phyloP scores from a whole-genome alignment of 176 grass and related monocot genomes.

The Neostapfia colusana region DNA sequence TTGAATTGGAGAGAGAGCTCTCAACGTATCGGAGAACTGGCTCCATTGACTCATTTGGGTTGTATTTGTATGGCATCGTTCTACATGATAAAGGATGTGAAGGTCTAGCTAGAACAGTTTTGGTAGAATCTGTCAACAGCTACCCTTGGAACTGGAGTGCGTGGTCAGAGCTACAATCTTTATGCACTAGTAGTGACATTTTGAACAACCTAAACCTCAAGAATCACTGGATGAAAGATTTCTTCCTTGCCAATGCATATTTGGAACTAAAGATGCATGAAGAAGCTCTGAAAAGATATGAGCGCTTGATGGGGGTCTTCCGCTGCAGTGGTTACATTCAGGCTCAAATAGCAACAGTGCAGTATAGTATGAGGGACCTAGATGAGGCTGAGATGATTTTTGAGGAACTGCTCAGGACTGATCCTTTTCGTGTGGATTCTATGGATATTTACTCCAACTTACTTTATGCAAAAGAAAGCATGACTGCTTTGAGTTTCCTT shows the following conservation, averaged over 20 bases:
- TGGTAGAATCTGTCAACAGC: constrained; percentile 89
- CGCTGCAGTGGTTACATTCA: constrained; percentile 84
- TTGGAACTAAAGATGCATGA: constrained; percentile 92
- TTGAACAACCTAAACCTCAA: constrained; percentile 83
- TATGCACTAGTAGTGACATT: constrained; percentile 76
- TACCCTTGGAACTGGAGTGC: constrained; percentile 99
- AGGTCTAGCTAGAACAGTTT: constrained; percentile 56
- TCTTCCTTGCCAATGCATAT: constrained; percentile 89
- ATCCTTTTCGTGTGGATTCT: constrained; percentile 93
- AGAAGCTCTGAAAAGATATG: constrained; percentile 87
- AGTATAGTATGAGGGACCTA: constrained; percentile 89
- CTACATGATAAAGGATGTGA: constrained; percentile 85
- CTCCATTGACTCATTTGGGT: constrained; percentile 83
- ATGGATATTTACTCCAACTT: constrained; percentile 97
- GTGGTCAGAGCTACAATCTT: constrained; percentile 83
- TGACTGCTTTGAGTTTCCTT: constrained; percentile 86
- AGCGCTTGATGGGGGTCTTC: constrained; percentile 67
- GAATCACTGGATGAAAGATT: constrained; percentile 99
- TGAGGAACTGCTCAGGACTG: constrained; percentile 90
- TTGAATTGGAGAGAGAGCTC: constrained; percentile 80
- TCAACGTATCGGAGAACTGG: constrained; percentile 72
- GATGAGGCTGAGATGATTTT: constrained; percentile 97
- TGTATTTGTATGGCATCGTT: constrained; percentile 88
- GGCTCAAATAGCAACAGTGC: constrained; percentile 90
- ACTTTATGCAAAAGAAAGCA: constrained; percentile 93